Percentiles rank a stretch among this genome's conserved stretches.
Conservation (phyloP, 139 green algal species). For the Eudorina sp. region DNA sequence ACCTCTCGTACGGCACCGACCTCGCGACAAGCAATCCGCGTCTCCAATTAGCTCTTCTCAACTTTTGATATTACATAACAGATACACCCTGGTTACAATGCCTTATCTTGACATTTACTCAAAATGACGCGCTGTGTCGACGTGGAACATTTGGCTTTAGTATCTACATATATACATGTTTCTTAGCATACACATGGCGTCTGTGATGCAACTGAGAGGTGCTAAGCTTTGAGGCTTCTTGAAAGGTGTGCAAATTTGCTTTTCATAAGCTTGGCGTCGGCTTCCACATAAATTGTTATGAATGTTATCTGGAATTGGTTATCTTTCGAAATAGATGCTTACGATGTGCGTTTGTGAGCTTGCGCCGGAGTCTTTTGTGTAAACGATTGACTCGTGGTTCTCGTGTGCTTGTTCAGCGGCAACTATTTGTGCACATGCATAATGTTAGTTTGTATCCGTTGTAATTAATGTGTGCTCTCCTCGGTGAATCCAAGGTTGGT, state of each 20-base stretch:
- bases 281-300: no score
- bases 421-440: neutral
- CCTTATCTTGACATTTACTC: neutral
- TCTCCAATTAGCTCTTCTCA: no score
- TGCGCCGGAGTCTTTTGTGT: neutral
- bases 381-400: conserved; percentile 32
- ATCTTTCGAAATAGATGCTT: no score
- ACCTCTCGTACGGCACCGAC: no score
- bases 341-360: neutral
- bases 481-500: neutral
- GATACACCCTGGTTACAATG: no score
- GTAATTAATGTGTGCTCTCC: neutral
- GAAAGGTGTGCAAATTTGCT: neutral
- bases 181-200: neutral
- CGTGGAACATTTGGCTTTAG: neutral
- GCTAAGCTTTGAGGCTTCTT: neutral
- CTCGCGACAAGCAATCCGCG: no score
- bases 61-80: no score
- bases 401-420: neutral
- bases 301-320: no score
- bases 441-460: neutral
- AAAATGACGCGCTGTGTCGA: neutral
- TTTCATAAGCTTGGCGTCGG: no score
- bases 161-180: neutral
- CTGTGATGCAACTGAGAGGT: neutral